Base-by-base conservation (phyloP, 1,284 basidiomycete genomes). In the Kalmanozyma brasiliensis region DNA sequence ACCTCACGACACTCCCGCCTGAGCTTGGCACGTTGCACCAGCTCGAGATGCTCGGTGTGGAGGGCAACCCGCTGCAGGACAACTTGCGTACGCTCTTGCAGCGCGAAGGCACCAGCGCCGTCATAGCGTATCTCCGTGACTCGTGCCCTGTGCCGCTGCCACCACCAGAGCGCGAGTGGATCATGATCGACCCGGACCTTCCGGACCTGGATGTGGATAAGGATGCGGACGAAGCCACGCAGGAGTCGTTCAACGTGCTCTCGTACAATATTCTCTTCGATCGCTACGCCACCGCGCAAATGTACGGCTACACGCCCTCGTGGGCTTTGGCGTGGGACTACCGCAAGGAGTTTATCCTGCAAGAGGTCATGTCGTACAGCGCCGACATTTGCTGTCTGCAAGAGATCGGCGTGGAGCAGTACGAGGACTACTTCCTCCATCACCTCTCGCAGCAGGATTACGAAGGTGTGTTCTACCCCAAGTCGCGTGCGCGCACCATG, bases 241-340 rank as follows among this genome's bases (percentile, higher is more conserved):
- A 77, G 14, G 85, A 86, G 83, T 88, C 88, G 8, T 90, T 97
- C 84, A 91, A 88, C 56, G 87, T 92, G 24, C 85, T 98, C 36
- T 91, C 87, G 79, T 98, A 95, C 86, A 99, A 99, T 83, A 94
- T 98, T 67, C 88, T 99, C 13, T 96, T 93, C 83, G 92, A 95
- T 79, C 88, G 89, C 80, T 91, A 89, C 78, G 96, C 96, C 16
- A 95, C 95, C 22, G 88, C 90, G 75, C 87, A 89, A 67, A 85
- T 97, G 83, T 98, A 98, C 83, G 94, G 93, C 10, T 99, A 99
- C 84, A 98, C 95, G 0, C 95, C 96, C 1, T 87, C 89, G 6
- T 98, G 95, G 94, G 96, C 96, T 0, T 85, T 99, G 33, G 86
- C 88, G 36, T 99, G 96, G 96, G 89, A 91, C 38, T 98, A 96